phyloP scores from a whole-genome alignment of 2,329 filamentous ascomycete species.

The Sarocladiaceae sp. region DNA sequence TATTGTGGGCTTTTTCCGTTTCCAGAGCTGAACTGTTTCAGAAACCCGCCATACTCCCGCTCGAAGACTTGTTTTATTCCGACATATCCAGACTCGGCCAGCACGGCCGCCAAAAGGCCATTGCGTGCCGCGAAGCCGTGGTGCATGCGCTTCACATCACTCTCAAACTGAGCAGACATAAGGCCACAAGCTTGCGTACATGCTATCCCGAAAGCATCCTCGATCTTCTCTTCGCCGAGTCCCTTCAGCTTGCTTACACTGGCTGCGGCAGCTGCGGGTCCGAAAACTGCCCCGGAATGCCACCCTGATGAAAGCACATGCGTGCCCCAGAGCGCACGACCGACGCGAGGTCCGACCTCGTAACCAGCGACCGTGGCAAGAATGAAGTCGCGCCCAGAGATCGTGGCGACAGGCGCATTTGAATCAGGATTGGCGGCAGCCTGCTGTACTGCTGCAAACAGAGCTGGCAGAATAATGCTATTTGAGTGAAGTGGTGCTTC shows the following conservation, averaged over 20 bases:
- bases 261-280: conserved; percentile 28
- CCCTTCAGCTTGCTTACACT: conserved; percentile 26
- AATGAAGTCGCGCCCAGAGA: conserved; percentile 25
- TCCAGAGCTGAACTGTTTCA: no score
- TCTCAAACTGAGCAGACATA: no score
- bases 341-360: conserved; percentile 34
- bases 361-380: conserved; percentile 32
- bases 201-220: no score
- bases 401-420: not conserved
- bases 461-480: conserved; percentile 31
- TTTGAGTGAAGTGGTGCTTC: conserved; percentile 34
- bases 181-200: no score
- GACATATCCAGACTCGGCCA: no score
- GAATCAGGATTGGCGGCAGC: conserved; percentile 7
- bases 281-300: conserved; percentile 36
- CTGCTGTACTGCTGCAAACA: conserved; percentile 29
- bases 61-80: no score
- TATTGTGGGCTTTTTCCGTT: no score
- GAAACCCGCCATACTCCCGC: no score
- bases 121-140: no score
- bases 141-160: no score
- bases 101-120: no score
- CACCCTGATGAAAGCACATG: conserved; percentile 34
- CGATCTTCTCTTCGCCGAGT: no score
- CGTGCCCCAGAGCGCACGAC: conserved; percentile 29